These are phyloP conservation scores for Penicillium malachiteum DNA, from an alignment of 495 filamentous ascomycete species.

Conservation along the genomic window DNA sequence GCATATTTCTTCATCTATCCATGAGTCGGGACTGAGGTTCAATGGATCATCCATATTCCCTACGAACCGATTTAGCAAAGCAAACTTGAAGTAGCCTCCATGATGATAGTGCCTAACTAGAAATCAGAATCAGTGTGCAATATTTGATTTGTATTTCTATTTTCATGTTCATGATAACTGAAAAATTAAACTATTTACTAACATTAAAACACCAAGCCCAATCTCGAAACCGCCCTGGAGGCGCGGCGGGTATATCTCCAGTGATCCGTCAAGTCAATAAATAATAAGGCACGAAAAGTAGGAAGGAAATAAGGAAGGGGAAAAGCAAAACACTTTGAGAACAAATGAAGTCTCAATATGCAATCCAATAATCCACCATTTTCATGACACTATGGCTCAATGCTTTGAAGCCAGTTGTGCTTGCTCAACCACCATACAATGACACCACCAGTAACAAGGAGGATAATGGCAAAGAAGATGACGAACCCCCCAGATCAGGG, in stretches of 20 bases:
- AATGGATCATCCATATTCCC: too few relatives aligned
- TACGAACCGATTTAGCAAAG: background rate
- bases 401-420: slow-evolving; percentile 38
- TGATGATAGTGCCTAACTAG: background rate
- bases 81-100: background rate
- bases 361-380: slow-evolving; percentile 6
- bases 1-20: slow-evolving; percentile 3
- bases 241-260: slow-evolving; percentile 29
- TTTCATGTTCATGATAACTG: background rate
- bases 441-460: slow-evolving; percentile 28
- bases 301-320: too few relatives aligned
- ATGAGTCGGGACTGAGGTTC: background rate
- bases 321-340: background rate
- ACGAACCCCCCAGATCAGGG: slow-evolving; percentile 35
- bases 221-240: slow-evolving; percentile 21
- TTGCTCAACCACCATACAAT: slow-evolving; percentile 41
- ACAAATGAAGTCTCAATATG: slow-evolving; percentile 1
- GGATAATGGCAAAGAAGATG: slow-evolving; percentile 28
- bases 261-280: background rate
- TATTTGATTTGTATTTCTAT: background rate
- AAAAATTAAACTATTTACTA: slow-evolving; percentile 5
- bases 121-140: background rate
- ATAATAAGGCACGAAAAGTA: background rate
- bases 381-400: slow-evolving; percentile 9
- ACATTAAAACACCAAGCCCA: background rate